A percentile compares a stretch with the other conserved stretches of the same genome.
Evolutionary conservation across 2,329 filamentous ascomycete species (phyloP).

Genomic region (Tolypocladium cylindrosporum): DNA sequence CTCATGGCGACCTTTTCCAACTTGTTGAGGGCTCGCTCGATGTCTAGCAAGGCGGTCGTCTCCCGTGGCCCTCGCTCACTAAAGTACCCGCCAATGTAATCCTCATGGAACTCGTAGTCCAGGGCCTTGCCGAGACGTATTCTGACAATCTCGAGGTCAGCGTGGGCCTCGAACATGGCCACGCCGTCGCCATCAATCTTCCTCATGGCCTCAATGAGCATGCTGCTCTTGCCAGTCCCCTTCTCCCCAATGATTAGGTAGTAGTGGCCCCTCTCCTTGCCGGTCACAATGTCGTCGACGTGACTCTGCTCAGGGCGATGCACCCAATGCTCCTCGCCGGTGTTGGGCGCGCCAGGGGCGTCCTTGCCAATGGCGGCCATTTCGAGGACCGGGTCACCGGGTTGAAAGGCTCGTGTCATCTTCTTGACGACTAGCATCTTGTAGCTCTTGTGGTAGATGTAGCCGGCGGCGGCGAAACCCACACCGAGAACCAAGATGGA

Average conservation of each 20-base stretch:
- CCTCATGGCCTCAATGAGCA: conserved; percentile 91
- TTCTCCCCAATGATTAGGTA: conserved; percentile 91
- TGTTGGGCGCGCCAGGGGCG: conserved; percentile 32
- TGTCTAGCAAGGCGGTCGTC: conserved; percentile 84
- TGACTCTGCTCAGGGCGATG: conserved; percentile 68
- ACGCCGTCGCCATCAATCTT: conserved; percentile 83
- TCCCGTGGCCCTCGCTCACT: conserved; percentile 88
- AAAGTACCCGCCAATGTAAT: conserved; percentile 94
- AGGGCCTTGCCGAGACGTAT: conserved; percentile 86
- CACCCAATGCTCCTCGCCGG: conserved; percentile 55
- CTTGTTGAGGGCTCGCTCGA: conserved; percentile 95
- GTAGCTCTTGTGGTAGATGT: conserved; percentile 73
- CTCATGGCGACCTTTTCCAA: conserved; percentile 86
- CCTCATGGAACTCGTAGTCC: conserved; percentile 95
- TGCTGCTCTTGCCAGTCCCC: conserved; percentile 91
- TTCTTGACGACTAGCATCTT: conserved; percentile 86
- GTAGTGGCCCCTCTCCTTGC: conserved; percentile 69
- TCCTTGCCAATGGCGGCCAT: conserved; percentile 59
- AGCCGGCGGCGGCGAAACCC: conserved; percentile 57
- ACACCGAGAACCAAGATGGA: conserved; percentile 63
- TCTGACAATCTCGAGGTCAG: conserved; percentile 89
- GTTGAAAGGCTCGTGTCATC: conserved; percentile 84
- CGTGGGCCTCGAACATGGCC: conserved; percentile 93
- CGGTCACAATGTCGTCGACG: conserved; percentile 76
- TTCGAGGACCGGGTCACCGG: conserved; percentile 82